phyloP scores from a whole-genome alignment of 2,329 filamentous ascomycete species.

The Pyrenophora tritici-repentis region DNA sequence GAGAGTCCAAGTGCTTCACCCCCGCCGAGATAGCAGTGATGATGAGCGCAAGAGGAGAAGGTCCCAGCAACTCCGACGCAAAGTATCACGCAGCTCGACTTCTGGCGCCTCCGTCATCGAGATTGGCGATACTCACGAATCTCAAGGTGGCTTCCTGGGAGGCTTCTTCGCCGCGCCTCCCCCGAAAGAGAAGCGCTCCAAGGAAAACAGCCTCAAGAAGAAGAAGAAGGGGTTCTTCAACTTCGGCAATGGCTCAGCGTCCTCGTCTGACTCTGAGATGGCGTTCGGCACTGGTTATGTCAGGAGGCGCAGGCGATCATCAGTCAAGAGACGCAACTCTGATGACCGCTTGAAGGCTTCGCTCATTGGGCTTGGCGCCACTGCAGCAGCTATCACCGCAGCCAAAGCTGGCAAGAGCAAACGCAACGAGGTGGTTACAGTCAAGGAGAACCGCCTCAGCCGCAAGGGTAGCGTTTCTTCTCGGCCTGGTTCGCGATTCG shows the following conservation, averaged over 20 bases:
- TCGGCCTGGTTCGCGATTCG: constrained; percentile 38
- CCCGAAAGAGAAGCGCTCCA: constrained; percentile 37
- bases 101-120: constrained; percentile 66
- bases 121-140: constrained; percentile 63
- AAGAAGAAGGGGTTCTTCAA: constrained; percentile 55
- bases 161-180: constrained; percentile 64
- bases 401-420: constrained; percentile 45
- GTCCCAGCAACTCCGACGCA: constrained; percentile 35
- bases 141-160: constrained; percentile 51
- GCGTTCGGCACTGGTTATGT: constrained; percentile 52
- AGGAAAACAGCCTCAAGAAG: constrained; percentile 39
- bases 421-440: constrained; percentile 42
- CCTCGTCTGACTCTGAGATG: constrained; percentile 53
- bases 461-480: constrained; percentile 27
- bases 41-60: constrained; percentile 35
- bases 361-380: constrained; percentile 53
- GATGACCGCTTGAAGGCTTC: constrained; percentile 55
- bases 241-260: constrained; percentile 54
- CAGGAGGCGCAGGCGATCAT: constrained; percentile 27
- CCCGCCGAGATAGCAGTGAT: constrained; percentile 37
- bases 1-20: constrained; percentile 32
- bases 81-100: constrained; percentile 43
- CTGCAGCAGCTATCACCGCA: constrained; percentile 55
- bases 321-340: constrained; percentile 46
- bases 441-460: constrained; percentile 38